Evolutionary conservation across 495 filamentous ascomycete species (phyloP).

Genomic region (Cladorrhinum samala): DNA sequence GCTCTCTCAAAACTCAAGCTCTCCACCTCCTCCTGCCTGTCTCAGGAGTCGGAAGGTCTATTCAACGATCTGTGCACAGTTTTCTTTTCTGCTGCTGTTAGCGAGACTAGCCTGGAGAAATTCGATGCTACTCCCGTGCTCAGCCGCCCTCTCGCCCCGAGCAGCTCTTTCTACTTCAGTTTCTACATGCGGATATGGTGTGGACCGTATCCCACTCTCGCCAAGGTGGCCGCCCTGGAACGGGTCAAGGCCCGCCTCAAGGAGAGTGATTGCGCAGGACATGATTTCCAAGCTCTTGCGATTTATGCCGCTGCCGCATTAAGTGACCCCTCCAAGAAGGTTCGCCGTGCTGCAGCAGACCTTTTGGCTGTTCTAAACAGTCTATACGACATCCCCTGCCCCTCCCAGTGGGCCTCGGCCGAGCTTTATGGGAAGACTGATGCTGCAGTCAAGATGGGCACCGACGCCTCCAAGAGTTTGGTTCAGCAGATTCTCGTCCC

Average conservation of each 20-base stretch:
- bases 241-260: slow-evolving; percentile 50
- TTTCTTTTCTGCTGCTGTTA: slow-evolving; percentile 54
- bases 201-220: slow-evolving; percentile 58
- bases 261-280: slow-evolving; percentile 35
- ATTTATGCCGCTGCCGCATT: slow-evolving; percentile 72
- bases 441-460: slow-evolving; percentile 52
- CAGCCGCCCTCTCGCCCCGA: slow-evolving; percentile 46
- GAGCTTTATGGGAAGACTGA: slow-evolving; percentile 46
- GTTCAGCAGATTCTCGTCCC: slow-evolving; percentile 60
- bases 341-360: slow-evolving; percentile 67
- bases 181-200: slow-evolving; percentile 75
- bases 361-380: slow-evolving; percentile 46
- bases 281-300: slow-evolving; percentile 70
- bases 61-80: slow-evolving; percentile 55
- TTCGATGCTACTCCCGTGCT: slow-evolving; percentile 58
- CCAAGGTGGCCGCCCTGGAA: slow-evolving; percentile 61
- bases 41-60: slow-evolving; percentile 31
- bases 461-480: slow-evolving; percentile 51
- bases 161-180: slow-evolving; percentile 62
- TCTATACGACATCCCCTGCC: slow-evolving; percentile 17
- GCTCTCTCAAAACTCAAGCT: slow-evolving; percentile 34
- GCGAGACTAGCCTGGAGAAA: slow-evolving; percentile 41
- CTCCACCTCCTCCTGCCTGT: slow-evolving; percentile 41
- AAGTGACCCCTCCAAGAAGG: slow-evolving; percentile 62
- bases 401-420: slow-evolving; percentile 29